Conservation (phyloP, 2,329 filamentous ascomycete genomes). For the Fusarium pseudocircinatum region DNA sequence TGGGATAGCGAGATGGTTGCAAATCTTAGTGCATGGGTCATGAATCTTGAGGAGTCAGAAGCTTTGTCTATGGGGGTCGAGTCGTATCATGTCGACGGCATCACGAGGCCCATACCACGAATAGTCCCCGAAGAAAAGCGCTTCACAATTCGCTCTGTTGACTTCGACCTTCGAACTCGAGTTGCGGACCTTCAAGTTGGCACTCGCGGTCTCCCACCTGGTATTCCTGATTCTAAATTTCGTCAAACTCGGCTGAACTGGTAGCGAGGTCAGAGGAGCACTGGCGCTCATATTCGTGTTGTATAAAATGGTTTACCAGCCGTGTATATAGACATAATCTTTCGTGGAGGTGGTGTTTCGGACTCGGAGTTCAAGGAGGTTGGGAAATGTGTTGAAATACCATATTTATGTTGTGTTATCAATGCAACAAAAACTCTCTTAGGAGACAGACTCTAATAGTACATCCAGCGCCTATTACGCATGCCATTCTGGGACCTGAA, state of each 20-base stretch:
- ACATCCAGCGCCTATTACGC: neutral
- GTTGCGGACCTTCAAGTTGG: conserved; percentile 62
- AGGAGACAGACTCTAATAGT: neutral
- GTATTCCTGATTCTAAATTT: conserved; percentile 58
- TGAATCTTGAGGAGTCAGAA: conserved; percentile 63
- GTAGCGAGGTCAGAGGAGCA: conserved; percentile 46
- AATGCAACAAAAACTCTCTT: neutral
- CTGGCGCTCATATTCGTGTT: neutral
- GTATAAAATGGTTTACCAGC: neutral
- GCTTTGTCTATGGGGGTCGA: conserved; percentile 41
- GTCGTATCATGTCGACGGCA: conserved; percentile 2
- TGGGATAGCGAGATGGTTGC: conserved; percentile 72
- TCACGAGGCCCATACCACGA: conserved; percentile 25
- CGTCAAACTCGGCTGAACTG: conserved; percentile 59
- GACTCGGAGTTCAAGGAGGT: neutral
- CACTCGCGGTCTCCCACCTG: conserved; percentile 61
- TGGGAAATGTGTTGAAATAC: neutral
- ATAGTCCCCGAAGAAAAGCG: conserved; percentile 62
- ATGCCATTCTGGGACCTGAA: neutral
- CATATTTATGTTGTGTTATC: neutral
- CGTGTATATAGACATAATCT: neutral
- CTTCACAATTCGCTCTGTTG: conserved; percentile 65
- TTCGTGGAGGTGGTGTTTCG: neutral
- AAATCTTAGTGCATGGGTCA: conserved; percentile 65
- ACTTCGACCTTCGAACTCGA: conserved; percentile 65